Evolutionary conservation across 2,329 filamentous ascomycete genomes (phyloP).

Genomic region (Paracorniculantispora psalliotae): DNA sequence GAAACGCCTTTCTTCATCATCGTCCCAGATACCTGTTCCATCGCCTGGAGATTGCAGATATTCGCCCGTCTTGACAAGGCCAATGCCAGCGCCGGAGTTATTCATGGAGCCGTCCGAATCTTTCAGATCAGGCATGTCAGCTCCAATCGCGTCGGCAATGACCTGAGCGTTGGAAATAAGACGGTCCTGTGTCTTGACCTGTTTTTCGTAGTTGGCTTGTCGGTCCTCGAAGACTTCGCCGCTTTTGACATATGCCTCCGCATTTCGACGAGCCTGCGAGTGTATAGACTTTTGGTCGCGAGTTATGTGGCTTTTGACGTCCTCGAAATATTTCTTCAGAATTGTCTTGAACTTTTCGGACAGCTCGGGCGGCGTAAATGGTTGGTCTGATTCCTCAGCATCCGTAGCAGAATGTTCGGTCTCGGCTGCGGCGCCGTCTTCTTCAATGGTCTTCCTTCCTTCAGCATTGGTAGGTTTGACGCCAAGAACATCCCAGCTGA

Average conservation of each 20-base stretch:
- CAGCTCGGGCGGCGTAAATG: constrained; percentile 69
- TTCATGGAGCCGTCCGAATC: constrained; percentile 69
- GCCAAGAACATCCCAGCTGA: constrained; percentile 91
- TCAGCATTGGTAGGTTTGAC: constrained; percentile 67
- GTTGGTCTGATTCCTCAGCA: constrained; percentile 56
- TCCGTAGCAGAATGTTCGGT: constrained; percentile 25
- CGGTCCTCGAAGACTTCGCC: constrained; percentile 97
- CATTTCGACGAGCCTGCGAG: constrained; percentile 86
- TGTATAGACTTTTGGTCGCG: constrained; percentile 89
- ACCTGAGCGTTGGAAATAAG: constrained; percentile 86
- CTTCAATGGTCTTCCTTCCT: constrained; percentile 74
- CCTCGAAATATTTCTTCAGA: constrained; percentile 82
- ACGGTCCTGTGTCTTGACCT: constrained; percentile 86
- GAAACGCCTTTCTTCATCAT: constrained; percentile 95
- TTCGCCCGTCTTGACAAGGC: constrained; percentile 88
- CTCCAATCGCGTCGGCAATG: constrained; percentile 79
- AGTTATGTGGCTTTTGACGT: constrained; percentile 81
- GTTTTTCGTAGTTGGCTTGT: constrained; percentile 92
- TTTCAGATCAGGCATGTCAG: constrained; percentile 89
- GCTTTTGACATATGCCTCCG: constrained; percentile 96
- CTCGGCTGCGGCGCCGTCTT: constrained; percentile 31
- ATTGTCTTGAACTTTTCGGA: constrained; percentile 84
- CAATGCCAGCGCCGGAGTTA: constrained; percentile 71
- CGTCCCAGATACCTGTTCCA: constrained; percentile 94
- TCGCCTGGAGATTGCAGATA: constrained; percentile 88